A percentile compares a stretch with the other conserved stretches of the same genome.
These are phyloP conservation scores for Phytophthora fragariaefolia DNA, from an alignment of 352 stramenopile species.

Conservation along the genomic window DNA sequence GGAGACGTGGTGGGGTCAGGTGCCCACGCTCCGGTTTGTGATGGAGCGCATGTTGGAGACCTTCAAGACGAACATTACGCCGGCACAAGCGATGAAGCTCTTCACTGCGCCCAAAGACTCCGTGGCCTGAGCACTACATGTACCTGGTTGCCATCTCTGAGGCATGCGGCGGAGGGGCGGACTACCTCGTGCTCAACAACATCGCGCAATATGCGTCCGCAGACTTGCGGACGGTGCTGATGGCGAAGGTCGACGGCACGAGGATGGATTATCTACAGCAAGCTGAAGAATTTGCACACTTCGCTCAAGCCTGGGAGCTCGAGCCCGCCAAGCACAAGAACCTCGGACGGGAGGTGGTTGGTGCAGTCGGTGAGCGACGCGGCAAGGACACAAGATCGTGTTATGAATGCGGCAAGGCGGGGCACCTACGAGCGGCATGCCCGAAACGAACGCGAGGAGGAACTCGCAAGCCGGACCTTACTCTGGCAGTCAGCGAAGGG, in stretches of 20 bases:
- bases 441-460: background rate
- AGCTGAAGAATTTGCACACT: constrained; percentile 32
- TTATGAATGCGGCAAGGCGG: constrained; percentile 7
- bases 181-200: constrained; percentile 24
- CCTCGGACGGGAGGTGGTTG: background rate
- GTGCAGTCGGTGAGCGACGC: constrained; percentile 18
- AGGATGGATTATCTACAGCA: too few species aligned
- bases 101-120: constrained; percentile 18
- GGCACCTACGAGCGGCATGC: constrained; percentile 9
- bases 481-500: background rate
- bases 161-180: constrained; percentile 9
- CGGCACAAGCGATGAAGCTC: constrained; percentile 20
- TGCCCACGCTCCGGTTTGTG: constrained; percentile 9
- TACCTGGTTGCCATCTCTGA: constrained; percentile 26
- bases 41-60: constrained; percentile 23
- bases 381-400: constrained; percentile 7
- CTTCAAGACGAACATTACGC: constrained; percentile 22
- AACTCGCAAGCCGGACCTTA: constrained; percentile 5
- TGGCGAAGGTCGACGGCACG: constrained; percentile 10
- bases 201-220: constrained; percentile 27
- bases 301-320: constrained; percentile 27
- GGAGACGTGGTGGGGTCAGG: constrained; percentile 13
- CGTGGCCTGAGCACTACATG: constrained; percentile 22
- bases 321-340: constrained; percentile 9
- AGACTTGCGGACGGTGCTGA: constrained; percentile 5